A percentile compares a stretch with the other conserved stretches of the same genome.
These are phyloP conservation scores for Pichia sp. DNA, from an alignment of 1,139 yeast genomes.

Conservation along the genomic window DNA sequence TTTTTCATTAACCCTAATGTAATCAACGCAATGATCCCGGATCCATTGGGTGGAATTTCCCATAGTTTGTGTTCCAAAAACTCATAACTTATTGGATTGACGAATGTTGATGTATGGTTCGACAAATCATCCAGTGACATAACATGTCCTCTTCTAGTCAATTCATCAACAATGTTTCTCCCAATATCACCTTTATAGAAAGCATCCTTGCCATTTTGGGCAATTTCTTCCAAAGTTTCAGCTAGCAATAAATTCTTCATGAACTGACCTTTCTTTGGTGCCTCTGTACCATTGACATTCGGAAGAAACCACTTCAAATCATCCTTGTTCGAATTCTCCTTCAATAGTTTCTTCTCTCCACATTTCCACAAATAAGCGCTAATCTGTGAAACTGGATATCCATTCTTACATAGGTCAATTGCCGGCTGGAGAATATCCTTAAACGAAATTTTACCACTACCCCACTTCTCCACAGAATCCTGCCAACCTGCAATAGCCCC, in stretches of 20 bases:
- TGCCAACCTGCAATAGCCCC: conserved; percentile 77
- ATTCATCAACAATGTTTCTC: conserved; percentile 50
- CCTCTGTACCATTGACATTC: conserved; percentile 24
- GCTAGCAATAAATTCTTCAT: conserved; percentile 51
- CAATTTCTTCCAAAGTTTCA: conserved; percentile 44
- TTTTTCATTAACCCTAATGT: conserved; percentile 61
- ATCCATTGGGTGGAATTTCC: conserved; percentile 84
- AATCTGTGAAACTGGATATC: conserved; percentile 58
- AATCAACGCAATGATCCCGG: conserved; percentile 65
- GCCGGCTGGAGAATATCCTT: conserved; percentile 63
- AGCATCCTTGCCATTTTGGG: conserved; percentile 52
- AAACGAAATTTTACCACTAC: conserved; percentile 58
- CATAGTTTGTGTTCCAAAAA: conserved; percentile 45
- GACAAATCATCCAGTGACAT: conserved; percentile 49
- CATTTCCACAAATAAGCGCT: conserved; percentile 48
- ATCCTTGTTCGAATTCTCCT: conserved; percentile 31
- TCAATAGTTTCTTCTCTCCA: conserved; percentile 32
- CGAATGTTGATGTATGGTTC: conserved; percentile 49
- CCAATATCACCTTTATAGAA: conserved; percentile 68
- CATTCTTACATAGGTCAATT: conserved; percentile 59
- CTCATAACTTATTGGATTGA: conserved; percentile 51
- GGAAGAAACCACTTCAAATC: conserved; percentile 37
- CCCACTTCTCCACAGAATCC: conserved; percentile 64
- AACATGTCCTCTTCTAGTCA: conserved; percentile 48
- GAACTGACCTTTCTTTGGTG: conserved; percentile 59